phyloP scores from a whole-genome alignment of 2,329 filamentous ascomycete species.

The Plectosphaerella cucumerina region DNA sequence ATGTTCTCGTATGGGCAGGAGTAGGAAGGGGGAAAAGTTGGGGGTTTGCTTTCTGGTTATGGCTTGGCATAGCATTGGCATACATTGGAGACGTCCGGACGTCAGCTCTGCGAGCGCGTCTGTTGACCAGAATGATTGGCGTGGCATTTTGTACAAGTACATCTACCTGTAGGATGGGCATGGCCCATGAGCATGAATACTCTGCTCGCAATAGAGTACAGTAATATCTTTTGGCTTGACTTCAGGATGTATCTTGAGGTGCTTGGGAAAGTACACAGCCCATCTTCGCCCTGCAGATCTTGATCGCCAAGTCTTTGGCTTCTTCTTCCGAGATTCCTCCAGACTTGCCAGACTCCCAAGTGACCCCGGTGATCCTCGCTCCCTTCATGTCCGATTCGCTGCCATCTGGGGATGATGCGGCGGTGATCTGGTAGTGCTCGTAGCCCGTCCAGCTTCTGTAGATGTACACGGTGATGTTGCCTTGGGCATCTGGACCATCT shows the following conservation, averaged over 20 bases:
- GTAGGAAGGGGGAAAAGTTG: background rate
- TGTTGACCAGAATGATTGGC: too few relatives aligned
- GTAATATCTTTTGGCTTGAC: too few relatives aligned
- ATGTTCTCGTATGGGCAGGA: conserved; percentile 27
- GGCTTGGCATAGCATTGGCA: background rate
- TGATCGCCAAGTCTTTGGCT: background rate
- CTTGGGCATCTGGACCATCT: conserved; percentile 1
- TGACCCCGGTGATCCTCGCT: conserved; percentile 2
- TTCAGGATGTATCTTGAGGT: too few relatives aligned
- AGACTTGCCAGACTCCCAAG: background rate
- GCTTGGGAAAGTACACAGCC: too few relatives aligned
- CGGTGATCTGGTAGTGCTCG: background rate
- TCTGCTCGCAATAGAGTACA: too few relatives aligned
- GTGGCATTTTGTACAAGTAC: too few relatives aligned
- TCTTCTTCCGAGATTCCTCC: background rate
- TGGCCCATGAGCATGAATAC: too few relatives aligned
- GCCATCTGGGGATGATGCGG: background rate
- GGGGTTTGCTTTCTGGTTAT: background rate
- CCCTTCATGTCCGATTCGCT: too few relatives aligned
- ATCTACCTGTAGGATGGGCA: too few relatives aligned
- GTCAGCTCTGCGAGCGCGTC: too few relatives aligned
- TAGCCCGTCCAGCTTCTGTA: conserved; percentile 3
- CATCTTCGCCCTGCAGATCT: background rate
- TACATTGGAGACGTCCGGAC: background rate
- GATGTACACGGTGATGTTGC: background rate